Conservation (phyloP, 768 basidiomycete genomes). For the Leucocoprinus birnbaumii region DNA sequence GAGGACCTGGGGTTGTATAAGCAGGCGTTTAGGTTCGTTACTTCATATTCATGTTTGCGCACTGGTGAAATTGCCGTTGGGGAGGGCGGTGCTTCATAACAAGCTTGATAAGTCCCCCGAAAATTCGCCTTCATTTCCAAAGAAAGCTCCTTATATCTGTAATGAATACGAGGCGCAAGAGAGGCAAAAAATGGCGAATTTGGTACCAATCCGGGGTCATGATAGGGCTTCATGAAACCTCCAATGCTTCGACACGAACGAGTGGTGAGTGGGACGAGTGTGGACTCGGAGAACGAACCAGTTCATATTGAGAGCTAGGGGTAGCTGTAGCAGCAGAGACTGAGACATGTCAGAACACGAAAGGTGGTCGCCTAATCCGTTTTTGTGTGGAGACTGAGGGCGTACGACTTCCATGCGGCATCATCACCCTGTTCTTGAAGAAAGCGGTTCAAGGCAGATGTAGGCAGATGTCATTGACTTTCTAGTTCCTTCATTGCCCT, state of each 20-base stretch:
- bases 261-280: neutral
- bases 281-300: neutral
- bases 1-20: neutral
- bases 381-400: too few species aligned
- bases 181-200: neutral
- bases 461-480: neutral
- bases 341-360: neutral
- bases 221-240: neutral
- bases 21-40: neutral
- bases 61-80: neutral
- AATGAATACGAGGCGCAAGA: neutral
- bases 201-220: neutral
- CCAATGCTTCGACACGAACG: neutral
- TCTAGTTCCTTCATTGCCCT: neutral
- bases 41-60: neutral
- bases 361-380: neutral
- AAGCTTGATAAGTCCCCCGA: neutral
- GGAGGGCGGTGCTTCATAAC: neutral
- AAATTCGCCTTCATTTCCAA: neutral
- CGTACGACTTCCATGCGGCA: neutral
- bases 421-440: neutral
- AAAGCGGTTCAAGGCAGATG: too few species aligned
- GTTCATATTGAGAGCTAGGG: constrained; percentile 5
- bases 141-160: neutral
- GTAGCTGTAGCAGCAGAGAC: neutral